Evolutionary conservation across 345 rosid species (phyloP).

Genomic region (Ricinus communis): DNA sequence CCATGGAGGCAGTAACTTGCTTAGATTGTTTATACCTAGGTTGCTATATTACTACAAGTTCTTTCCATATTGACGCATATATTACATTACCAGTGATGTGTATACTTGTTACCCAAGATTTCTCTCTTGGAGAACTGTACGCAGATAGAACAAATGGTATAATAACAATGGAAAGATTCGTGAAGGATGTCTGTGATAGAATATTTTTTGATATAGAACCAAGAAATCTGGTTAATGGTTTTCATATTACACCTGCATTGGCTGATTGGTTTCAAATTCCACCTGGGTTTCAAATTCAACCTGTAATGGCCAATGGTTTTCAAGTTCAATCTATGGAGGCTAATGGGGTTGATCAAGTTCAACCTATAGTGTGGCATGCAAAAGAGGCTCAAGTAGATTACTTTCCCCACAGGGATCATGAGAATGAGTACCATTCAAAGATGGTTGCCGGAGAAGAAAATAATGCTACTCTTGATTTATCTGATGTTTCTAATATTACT

Average conservation of each 20-base stretch:
- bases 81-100: constrained; percentile 7
- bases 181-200: constrained; percentile 6
- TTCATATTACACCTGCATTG: neutral
- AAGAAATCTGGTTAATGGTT: neutral
- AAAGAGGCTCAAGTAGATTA: neutral
- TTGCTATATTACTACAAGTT: neutral
- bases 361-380: neutral
- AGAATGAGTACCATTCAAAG: neutral
- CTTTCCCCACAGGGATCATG: too few species aligned
- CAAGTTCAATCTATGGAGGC: neutral
- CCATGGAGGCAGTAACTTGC: constrained; percentile 19
- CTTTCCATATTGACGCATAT: neutral
- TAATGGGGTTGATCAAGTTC: neutral
- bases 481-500: neutral
- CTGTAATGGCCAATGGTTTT: neutral
- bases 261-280: neutral
- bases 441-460: neutral
- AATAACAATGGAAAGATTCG: neutral
- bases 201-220: constrained; percentile 11
- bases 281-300: neutral
- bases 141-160: neutral
- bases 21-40: neutral
- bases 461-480: neutral
- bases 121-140: neutral
- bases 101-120: constrained; percentile 3